A percentile compares a stretch with the other conserved stretches of the same genome.
Conservation (phyloP, 768 basidiomycete genomes). For the Boletus reticuloceps region DNA sequence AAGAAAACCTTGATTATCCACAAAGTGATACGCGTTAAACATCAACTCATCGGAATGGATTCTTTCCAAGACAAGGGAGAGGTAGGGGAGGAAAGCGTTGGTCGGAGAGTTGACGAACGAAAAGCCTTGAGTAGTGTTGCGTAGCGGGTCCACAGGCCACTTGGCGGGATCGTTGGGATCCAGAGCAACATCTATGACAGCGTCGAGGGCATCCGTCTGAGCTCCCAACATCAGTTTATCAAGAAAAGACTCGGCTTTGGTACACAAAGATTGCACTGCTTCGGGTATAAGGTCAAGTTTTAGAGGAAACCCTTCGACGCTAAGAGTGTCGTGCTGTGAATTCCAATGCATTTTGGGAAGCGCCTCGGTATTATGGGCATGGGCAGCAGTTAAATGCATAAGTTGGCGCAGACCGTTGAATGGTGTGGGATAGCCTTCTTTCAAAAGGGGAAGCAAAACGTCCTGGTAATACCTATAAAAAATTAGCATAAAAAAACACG, state of each 20-base stretch:
- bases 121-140: too few species aligned
- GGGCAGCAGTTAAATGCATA: neutral
- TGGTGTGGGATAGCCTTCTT: neutral
- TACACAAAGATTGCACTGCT: neutral
- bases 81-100: too few species aligned
- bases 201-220: too few species aligned
- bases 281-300: neutral
- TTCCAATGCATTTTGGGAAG: conserved; percentile 4
- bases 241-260: neutral
- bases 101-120: too few species aligned
- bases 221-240: neutral
- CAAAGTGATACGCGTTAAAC: too few species aligned
- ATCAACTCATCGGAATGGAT: too few species aligned
- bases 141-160: neutral
- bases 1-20: too few species aligned
- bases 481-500: neutral
- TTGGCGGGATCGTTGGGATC: neutral
- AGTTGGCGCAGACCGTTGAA: neutral
- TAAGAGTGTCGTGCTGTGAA: neutral
- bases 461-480: neutral
- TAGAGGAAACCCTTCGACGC: neutral
- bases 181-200: too few species aligned
- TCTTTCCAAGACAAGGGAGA: too few species aligned
- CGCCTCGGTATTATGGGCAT: neutral
- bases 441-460: neutral